Evolutionary conservation across 2,329 filamentous ascomycete species (phyloP).

Genomic region (Fusarium verrucosum): DNA sequence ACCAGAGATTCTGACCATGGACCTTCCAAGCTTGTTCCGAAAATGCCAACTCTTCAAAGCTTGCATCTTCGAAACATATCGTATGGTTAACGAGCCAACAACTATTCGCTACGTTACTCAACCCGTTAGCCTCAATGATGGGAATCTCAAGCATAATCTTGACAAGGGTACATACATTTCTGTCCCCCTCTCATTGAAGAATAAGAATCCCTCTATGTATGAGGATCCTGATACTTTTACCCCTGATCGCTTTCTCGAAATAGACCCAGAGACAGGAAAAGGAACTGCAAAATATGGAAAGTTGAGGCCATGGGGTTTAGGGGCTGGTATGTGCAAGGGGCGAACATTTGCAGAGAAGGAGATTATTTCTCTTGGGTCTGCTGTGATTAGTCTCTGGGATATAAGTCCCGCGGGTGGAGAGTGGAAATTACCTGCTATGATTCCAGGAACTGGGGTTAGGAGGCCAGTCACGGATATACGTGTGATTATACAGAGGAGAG

Average conservation of each 20-base stretch:
- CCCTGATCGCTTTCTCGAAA: slow-evolving; percentile 36
- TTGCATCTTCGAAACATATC: slow-evolving; percentile 37
- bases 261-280: slow-evolving; percentile 15
- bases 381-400: slow-evolving; percentile 32
- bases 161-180: slow-evolving; percentile 34
- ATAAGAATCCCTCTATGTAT: slow-evolving; percentile 28
- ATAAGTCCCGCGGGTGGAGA: slow-evolving; percentile 7
- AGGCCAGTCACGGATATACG: slow-evolving; percentile 26
- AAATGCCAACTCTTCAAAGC: slow-evolving; percentile 38
- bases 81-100: slow-evolving; percentile 31
- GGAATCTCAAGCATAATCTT: slow-evolving; percentile 22
- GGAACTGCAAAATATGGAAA: slow-evolving; percentile 30
- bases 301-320: slow-evolving; percentile 38
- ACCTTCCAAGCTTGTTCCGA: slow-evolving; percentile 13
- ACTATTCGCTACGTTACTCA: slow-evolving; percentile 31
- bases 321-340: slow-evolving; percentile 39
- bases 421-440: slow-evolving; percentile 25
- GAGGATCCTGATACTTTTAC: slow-evolving; percentile 28
- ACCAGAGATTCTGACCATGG: slow-evolving; percentile 23
- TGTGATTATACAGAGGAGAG: slow-evolving; percentile 29
- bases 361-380: slow-evolving; percentile 25
- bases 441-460: slow-evolving; percentile 28
- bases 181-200: slow-evolving; percentile 24
- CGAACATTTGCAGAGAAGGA: slow-evolving; percentile 42
- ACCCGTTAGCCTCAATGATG: slow-evolving; percentile 22